Evolutionary conservation across 305 asterid genomes (phyloP), one percentile per base, ranked within the genome.

Genomic region (Fraxinus baroniana): DNA sequence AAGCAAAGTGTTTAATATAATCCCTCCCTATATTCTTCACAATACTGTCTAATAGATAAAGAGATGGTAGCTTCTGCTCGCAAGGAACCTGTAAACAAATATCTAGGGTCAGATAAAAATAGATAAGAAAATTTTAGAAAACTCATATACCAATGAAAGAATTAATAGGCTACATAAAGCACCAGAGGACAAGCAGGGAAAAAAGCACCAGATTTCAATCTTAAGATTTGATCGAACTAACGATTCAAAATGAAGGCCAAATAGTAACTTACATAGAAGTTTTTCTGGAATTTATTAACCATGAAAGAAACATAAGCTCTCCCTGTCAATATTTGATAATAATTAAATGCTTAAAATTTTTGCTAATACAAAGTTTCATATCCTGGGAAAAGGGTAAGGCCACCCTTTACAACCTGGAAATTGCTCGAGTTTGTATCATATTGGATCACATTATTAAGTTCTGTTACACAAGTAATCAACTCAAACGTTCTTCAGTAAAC

Each of bases 11-110:
- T 84, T 91, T 96, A 79, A 96, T 93, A 94, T 96, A 96, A 90
- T 96, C 98, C 88, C 90, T 87, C 90, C 98, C 98, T 83, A 96
- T 94, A 90, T 94, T 96, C 94, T 96, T 96, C 95, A 96, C 99
- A 80, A 94, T 94, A 89, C 98, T 96, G 94, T 96, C 99, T 84
- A 96, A 85, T 79, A 96, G 90, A 86, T 96, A 96, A 44, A 96
- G 93, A 68, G 98, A 96, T 80, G 99, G 98, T 87, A 96, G 90
- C 90, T 96, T 96, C 83, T 91, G 98, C 70, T 96, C 98, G 1
- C 91, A 88, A 46, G 98, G 94, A 87, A 96, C 97, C 98, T 94
- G 95, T 81, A 90, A 80, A 86, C 62, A 70, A 84, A 73, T 86
- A 77, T 83, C 80, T 85, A 76, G 78, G 64, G 86, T 89, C 79